These are phyloP conservation scores for Medakamo hakoo DNA, from an alignment of 139 green algal species.

Conservation along the genomic window DNA sequence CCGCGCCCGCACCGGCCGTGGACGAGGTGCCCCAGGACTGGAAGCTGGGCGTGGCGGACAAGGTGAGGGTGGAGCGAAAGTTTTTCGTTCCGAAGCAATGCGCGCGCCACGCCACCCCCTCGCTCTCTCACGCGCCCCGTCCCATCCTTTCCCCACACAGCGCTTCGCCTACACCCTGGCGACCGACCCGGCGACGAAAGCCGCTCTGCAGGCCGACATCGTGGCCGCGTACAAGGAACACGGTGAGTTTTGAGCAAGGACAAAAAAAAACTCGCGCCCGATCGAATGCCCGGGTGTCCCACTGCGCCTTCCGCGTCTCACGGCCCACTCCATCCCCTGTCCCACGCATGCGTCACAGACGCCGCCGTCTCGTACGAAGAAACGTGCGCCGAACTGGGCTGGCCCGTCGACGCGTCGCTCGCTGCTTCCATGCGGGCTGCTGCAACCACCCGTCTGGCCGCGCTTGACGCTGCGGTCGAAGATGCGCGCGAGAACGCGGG, in stretches of 20 bases:
- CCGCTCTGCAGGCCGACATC: slow-evolving; percentile 12
- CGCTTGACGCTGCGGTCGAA: slow-evolving; percentile 1
- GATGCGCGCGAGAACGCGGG: slow-evolving; percentile 64
- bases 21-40: slow-evolving; percentile 25
- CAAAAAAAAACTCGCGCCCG: neutral
- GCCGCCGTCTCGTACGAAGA: slow-evolving; percentile 54
- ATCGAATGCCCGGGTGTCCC: neutral
- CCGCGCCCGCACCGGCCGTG: too few species aligned
- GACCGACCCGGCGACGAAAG: slow-evolving; percentile 7
- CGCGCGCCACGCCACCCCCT: neutral
- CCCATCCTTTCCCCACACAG: slow-evolving; percentile 21
- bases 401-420: slow-evolving; percentile 27
- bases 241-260: neutral
- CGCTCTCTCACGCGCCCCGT: neutral
- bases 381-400: slow-evolving; percentile 46
- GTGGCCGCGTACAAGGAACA: neutral
- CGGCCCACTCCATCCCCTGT: neutral
- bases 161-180: slow-evolving; percentile 24
- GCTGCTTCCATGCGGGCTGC: slow-evolving; percentile 35
- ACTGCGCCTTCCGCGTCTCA: neutral
- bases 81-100: neutral
- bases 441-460: slow-evolving; percentile 30
- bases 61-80: slow-evolving; percentile 14
- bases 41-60: slow-evolving; percentile 34
- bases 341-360: slow-evolving; percentile 21